A percentile compares a stretch with the other conserved stretches of the same genome.
phyloP scores from a whole-genome alignment of 371 early-diverging fungal species.

The Coemansia sp. region DNA sequence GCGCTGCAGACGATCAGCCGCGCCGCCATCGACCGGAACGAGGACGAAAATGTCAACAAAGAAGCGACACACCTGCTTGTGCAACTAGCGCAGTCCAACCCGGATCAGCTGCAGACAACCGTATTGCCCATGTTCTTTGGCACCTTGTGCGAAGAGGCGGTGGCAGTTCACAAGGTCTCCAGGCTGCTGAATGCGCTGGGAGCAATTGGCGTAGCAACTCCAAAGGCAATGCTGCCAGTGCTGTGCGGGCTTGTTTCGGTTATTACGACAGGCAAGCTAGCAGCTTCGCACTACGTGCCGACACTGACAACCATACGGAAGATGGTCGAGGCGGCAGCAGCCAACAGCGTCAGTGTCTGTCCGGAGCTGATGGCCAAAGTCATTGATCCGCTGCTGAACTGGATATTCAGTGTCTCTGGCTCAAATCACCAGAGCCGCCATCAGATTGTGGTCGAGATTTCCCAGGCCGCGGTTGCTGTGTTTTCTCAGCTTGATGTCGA shows the following conservation, averaged over 20 bases:
- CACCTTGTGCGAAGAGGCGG: slow-evolving; percentile 31
- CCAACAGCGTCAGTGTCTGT: neutral
- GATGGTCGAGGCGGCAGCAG: slow-evolving; percentile 25
- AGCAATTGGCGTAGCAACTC: slow-evolving; percentile 35
- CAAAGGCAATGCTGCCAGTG: slow-evolving; percentile 17
- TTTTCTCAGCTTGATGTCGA: slow-evolving; percentile 25
- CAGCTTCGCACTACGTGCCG: slow-evolving; percentile 17
- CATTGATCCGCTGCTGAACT: slow-evolving; percentile 23
- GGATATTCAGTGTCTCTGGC: slow-evolving; percentile 5
- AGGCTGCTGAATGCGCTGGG: slow-evolving; percentile 42
- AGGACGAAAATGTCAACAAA: slow-evolving; percentile 49
- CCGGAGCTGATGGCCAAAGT: slow-evolving; percentile 11
- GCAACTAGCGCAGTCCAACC: slow-evolving; percentile 39
- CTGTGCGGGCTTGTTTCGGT: slow-evolving; percentile 20
- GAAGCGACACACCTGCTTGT: slow-evolving; percentile 46
- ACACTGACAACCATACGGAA: slow-evolving; percentile 35
- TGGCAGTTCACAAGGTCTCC: slow-evolving; percentile 28
- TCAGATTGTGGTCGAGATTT: slow-evolving; percentile 21
- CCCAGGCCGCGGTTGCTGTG: slow-evolving; percentile 18
- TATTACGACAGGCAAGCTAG: slow-evolving; percentile 11
- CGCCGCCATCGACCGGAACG: slow-evolving; percentile 45
- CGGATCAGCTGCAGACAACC: slow-evolving; percentile 22
- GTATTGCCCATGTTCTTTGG: slow-evolving; percentile 46
- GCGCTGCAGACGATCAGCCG: slow-evolving; percentile 38
- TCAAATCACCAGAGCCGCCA: neutral